Evolutionary conservation across 768 basidiomycete species (phyloP).

Genomic region (Guyanaporus albipodus): DNA sequence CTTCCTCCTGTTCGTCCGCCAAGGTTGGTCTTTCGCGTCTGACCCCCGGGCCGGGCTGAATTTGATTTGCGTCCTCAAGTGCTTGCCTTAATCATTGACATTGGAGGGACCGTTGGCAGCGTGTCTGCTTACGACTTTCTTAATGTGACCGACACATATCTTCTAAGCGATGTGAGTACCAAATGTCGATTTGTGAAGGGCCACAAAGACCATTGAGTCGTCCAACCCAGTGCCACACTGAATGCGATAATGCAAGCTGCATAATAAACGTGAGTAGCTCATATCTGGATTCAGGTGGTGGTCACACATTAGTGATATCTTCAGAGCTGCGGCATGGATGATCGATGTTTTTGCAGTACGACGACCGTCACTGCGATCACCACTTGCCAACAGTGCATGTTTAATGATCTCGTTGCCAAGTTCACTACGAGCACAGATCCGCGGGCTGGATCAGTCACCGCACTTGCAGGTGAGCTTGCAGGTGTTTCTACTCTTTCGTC

Average conservation of each 20-base stretch:
- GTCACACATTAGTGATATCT: neutral
- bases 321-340: slow-evolving; percentile 41
- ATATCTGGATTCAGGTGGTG: neutral
- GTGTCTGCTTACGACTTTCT: slow-evolving; percentile 46
- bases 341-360: slow-evolving; percentile 52
- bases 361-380: slow-evolving; percentile 41
- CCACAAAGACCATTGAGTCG: neutral
- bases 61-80: slow-evolving; percentile 20
- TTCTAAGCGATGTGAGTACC: slow-evolving; percentile 29
- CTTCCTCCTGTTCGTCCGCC: slow-evolving; percentile 48
- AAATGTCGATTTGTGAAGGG: neutral
- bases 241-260: slow-evolving; percentile 25
- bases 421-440: slow-evolving; percentile 49
- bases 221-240: slow-evolving; percentile 20
- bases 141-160: slow-evolving; percentile 30
- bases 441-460: slow-evolving; percentile 53
- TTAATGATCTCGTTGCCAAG: slow-evolving; percentile 46
- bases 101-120: slow-evolving; percentile 35
- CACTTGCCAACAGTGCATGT: slow-evolving; percentile 67
- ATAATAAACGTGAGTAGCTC: slow-evolving; percentile 23
- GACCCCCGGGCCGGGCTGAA: neutral
- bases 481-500: neutral
- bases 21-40: slow-evolving; percentile 40
- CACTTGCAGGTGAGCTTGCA: slow-evolving; percentile 48
- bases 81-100: slow-evolving; percentile 47